Conservation (phyloP, 768 basidiomycete genomes). For the Trametes coccinea region DNA sequence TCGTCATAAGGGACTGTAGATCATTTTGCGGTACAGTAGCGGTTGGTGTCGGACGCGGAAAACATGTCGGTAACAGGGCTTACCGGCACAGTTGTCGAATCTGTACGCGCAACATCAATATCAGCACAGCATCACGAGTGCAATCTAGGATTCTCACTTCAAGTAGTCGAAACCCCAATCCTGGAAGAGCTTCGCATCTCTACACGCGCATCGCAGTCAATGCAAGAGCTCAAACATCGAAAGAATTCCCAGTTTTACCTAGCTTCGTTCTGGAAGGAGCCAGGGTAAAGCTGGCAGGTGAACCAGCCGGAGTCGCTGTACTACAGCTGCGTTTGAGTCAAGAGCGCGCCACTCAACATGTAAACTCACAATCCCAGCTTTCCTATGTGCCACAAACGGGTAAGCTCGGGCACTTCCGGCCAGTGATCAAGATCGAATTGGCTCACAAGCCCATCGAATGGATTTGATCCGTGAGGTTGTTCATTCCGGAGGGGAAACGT, state of each 20-base stretch:
- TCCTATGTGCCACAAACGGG: slow-evolving; percentile 34
- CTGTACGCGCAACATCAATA: slow-evolving; percentile 23
- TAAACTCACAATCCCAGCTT: slow-evolving; percentile 58
- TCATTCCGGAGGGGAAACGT: slow-evolving; percentile 62
- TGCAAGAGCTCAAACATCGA: neutral
- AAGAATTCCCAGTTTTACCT: slow-evolving; percentile 34
- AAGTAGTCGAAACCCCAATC: slow-evolving; percentile 68
- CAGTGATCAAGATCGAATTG: neutral
- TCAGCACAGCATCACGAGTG: too few relatives aligned
- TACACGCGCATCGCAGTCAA: slow-evolving; percentile 24
- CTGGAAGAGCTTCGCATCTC: slow-evolving; percentile 58
- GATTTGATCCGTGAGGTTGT: slow-evolving; percentile 52
- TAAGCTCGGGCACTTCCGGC: too few relatives aligned
- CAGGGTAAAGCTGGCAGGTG: slow-evolving; percentile 64
- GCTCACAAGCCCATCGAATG: slow-evolving; percentile 59
- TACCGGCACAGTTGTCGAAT: slow-evolving; percentile 59
- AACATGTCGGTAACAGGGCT: slow-evolving; percentile 26
- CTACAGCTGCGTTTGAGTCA: slow-evolving; percentile 31
- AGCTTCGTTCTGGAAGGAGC: slow-evolving; percentile 63
- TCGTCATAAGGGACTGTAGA: slow-evolving; percentile 17
- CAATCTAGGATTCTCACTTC: slow-evolving; percentile 43
- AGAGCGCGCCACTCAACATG: neutral
- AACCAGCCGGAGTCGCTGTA: slow-evolving; percentile 72
- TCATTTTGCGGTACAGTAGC: slow-evolving; percentile 42
- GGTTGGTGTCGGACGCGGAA: too few relatives aligned